A percentile compares a stretch with the other conserved stretches of the same genome.
Evolutionary conservation across 805 yeast species (phyloP).

Genomic region (Kuraishia capsulata): DNA sequence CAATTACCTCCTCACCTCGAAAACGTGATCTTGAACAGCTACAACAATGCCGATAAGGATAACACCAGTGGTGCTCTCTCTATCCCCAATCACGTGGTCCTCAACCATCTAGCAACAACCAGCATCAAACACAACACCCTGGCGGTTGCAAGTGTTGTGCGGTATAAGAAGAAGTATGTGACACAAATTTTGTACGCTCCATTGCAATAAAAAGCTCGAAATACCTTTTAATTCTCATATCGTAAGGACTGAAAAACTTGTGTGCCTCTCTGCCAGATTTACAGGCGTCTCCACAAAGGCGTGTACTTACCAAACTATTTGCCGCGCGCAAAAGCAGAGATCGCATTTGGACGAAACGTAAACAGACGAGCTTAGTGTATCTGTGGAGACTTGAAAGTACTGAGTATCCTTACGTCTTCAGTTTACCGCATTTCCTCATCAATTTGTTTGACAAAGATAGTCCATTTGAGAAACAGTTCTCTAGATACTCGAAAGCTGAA

Average conservation of each 20-base stretch:
- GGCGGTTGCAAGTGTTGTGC: slow-evolving; percentile 85
- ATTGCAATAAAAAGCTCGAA: slow-evolving; percentile 35
- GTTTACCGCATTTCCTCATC: no score
- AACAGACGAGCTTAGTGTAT: no score
- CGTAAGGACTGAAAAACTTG: no score
- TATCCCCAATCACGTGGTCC: slow-evolving; percentile 89
- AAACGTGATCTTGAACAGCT: slow-evolving; percentile 80
- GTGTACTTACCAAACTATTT: no score
- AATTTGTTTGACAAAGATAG: no score
- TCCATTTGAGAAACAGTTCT: no score
- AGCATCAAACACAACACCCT: slow-evolving; percentile 88
- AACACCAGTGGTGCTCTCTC: slow-evolving; percentile 86
- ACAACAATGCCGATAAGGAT: slow-evolving; percentile 51
- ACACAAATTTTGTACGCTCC: slow-evolving; percentile 93
- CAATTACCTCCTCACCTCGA: slow-evolving; percentile 95
- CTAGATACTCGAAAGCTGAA: no score
- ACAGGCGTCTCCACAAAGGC: neutral
- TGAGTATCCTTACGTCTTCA: no score
- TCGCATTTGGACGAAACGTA: no score
- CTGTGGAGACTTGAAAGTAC: no score
- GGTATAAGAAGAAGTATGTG: slow-evolving; percentile 82
- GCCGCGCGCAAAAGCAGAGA: no score
- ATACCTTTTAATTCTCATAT: no score
- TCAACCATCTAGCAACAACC: slow-evolving; percentile 93
- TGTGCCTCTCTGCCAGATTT: neutral